These are phyloP conservation scores for Xylaria castorea DNA, from an alignment of 495 filamentous ascomycete genomes.

Conservation along the genomic window DNA sequence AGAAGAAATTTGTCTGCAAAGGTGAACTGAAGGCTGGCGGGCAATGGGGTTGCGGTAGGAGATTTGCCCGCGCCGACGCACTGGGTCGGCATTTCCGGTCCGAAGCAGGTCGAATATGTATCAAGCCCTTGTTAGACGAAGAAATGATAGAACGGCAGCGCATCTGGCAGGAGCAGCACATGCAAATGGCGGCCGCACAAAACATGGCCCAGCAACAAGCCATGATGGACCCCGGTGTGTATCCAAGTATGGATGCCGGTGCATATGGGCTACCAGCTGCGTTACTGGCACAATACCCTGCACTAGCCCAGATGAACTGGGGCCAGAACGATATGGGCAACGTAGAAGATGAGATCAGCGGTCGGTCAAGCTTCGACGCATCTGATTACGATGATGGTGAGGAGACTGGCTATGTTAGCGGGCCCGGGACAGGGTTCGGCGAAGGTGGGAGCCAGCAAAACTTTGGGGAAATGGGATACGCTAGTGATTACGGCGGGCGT, in stretches of 20 bases:
- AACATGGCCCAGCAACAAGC: constrained; percentile 58
- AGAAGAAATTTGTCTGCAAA: constrained; percentile 97
- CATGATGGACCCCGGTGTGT: constrained; percentile 54
- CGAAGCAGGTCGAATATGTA: constrained; percentile 94
- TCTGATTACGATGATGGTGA: constrained; percentile 73
- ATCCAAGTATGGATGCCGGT: constrained; percentile 58
- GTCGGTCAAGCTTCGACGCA: constrained; percentile 88
- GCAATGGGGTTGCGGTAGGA: constrained; percentile 90
- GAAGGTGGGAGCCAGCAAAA: constrained; percentile 56
- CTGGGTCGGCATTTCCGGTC: constrained; percentile 96
- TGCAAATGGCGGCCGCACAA: constrained; percentile 53
- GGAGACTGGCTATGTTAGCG: constrained; percentile 64
- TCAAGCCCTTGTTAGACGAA: constrained; percentile 92
- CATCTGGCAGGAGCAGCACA: constrained; percentile 68
- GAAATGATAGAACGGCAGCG: constrained; percentile 80
- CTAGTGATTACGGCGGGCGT: constrained; percentile 59
- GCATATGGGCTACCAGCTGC: constrained; percentile 83
- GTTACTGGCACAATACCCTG: constrained; percentile 89
- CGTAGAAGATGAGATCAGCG: constrained; percentile 77
- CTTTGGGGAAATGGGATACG: constrained; percentile 60
- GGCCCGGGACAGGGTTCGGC: constrained; percentile 57
- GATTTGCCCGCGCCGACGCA: constrained; percentile 95
- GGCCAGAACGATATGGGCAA: constrained; percentile 63
- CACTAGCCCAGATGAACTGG: constrained; percentile 84
- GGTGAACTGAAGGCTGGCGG: constrained; percentile 83